These are phyloP conservation scores for Fusarium mangiferae DNA, from an alignment of 2,329 filamentous ascomycete genomes.

Conservation along the genomic window DNA sequence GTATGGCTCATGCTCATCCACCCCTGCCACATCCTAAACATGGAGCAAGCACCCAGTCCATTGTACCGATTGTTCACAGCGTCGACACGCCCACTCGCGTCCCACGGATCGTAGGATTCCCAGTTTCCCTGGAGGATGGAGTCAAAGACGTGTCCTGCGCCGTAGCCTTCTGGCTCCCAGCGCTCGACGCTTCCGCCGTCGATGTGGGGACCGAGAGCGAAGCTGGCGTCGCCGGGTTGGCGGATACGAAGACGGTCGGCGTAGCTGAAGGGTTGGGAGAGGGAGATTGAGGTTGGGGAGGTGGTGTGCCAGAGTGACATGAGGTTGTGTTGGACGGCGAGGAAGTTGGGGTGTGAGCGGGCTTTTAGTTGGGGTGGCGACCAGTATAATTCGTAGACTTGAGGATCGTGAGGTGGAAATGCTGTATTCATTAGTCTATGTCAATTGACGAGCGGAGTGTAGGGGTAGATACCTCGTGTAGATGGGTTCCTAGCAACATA, in stretches of 20 bases:
- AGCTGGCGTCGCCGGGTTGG: slow-evolving; percentile 74
- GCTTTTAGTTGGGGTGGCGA: slow-evolving; percentile 74
- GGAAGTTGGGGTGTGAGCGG: slow-evolving; percentile 72
- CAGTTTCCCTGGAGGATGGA: slow-evolving; percentile 78
- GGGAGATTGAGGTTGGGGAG: slow-evolving; percentile 58
- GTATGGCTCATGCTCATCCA: slow-evolving; percentile 85
- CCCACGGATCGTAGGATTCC: slow-evolving; percentile 87
- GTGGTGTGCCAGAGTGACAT: slow-evolving; percentile 69
- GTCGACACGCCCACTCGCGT: slow-evolving; percentile 73
- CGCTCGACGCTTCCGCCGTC: slow-evolving; percentile 80
- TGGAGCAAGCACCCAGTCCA: slow-evolving; percentile 82
- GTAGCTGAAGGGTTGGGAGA: slow-evolving; percentile 70
- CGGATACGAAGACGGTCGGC: slow-evolving; percentile 79
- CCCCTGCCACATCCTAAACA: slow-evolving; percentile 90
- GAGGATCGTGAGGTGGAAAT: slow-evolving; percentile 73
- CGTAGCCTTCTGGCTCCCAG: slow-evolving; percentile 78
- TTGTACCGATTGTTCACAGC: slow-evolving; percentile 82
- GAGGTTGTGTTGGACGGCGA: slow-evolving; percentile 69
- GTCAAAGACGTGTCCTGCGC: slow-evolving; percentile 75
- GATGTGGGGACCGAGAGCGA: slow-evolving; percentile 77
- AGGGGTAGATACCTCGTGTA: slow-evolving; percentile 58
- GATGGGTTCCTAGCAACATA: slow-evolving; percentile 73
- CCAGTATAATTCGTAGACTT: slow-evolving; percentile 83
- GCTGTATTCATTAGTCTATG: slow-evolving; percentile 50
- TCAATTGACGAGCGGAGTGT: background rate